Evolutionary conservation across 768 basidiomycete genomes (phyloP).

Genomic region (Auriscalpium vulgare): DNA sequence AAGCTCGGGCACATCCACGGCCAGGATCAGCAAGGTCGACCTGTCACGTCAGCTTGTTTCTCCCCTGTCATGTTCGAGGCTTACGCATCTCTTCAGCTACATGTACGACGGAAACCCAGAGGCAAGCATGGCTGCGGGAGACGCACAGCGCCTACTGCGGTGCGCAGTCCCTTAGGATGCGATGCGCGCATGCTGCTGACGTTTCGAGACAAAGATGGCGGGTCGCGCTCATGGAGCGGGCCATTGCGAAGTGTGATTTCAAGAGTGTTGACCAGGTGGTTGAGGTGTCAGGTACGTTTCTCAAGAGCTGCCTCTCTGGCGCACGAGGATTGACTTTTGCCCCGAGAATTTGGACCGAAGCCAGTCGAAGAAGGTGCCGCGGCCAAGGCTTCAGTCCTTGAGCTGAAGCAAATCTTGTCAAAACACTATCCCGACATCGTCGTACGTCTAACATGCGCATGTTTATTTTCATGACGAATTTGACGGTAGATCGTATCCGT

Average conservation of each 20-base stretch:
- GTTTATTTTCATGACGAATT: too few relatives aligned
- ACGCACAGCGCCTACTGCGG: constrained; percentile 71
- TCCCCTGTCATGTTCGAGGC: constrained; percentile 17
- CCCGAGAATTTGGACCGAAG: too few relatives aligned
- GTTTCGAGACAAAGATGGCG: constrained; percentile 50
- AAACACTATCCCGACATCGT: constrained; percentile 76
- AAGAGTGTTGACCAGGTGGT: constrained; percentile 38
- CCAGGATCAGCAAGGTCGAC: constrained; percentile 63
- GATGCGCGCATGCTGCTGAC: too few relatives aligned
- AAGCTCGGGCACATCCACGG: constrained; percentile 58
- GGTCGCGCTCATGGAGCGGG: constrained; percentile 68
- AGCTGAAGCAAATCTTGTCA: constrained; percentile 68
- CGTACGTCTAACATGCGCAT: constrained; percentile 28
- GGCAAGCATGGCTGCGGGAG: constrained; percentile 63
- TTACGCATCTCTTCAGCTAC: not conserved
- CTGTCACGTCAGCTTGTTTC: constrained; percentile 42
- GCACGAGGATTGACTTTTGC: too few relatives aligned
- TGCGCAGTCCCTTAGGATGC: constrained; percentile 19
- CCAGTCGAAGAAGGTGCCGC: constrained; percentile 72
- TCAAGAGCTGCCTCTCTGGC: too few relatives aligned
- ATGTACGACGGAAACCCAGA: constrained; percentile 55
- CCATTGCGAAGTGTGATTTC: constrained; percentile 58
- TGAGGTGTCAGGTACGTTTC: constrained; percentile 13
- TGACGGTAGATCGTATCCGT: too few relatives aligned
- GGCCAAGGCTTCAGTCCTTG: constrained; percentile 62